Conservation (phyloP, 2,329 filamentous ascomycete species). For the Phaeosphaeria sp. region DNA sequence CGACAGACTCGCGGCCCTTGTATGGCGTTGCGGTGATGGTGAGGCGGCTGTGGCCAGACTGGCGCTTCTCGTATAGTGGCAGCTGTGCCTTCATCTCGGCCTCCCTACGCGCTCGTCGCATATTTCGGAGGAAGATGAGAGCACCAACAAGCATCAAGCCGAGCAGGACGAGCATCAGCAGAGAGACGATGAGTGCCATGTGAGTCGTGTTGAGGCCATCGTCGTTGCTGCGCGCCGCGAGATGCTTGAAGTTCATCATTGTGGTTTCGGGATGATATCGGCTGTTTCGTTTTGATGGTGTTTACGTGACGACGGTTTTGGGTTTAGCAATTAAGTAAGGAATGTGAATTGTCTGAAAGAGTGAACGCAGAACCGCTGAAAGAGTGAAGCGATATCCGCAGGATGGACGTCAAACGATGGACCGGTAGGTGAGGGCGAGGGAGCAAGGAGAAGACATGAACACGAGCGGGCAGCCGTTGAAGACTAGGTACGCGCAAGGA, state of each 20-base stretch:
- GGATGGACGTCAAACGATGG: conserved; percentile 33
- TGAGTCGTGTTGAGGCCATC: conserved; percentile 65
- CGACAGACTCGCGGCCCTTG: conserved; percentile 69
- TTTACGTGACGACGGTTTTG: conserved; percentile 1
- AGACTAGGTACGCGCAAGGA: conserved; percentile 15
- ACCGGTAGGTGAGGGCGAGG: conserved; percentile 20
- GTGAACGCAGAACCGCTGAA: conserved; percentile 63
- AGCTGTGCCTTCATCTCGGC: conserved; percentile 60
- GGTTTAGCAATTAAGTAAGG: conserved; percentile 33
- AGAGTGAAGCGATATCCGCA: conserved; percentile 66
- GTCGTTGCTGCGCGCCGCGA: conserved; percentile 57
- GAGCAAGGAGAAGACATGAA: conserved; percentile 11
- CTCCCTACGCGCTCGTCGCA: conserved; percentile 57
- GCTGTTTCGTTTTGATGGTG: conserved; percentile 11
- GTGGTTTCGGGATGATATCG: conserved; percentile 6
- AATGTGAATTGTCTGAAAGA: conserved; percentile 46
- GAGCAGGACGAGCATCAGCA: conserved; percentile 79
- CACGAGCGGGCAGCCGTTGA: conserved; percentile 2
- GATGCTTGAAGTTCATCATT: conserved; percentile 57
- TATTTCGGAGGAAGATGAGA: conserved; percentile 76
- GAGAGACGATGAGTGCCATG: conserved; percentile 78
- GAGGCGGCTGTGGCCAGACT: conserved; percentile 63
- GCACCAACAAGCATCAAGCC: conserved; percentile 71
- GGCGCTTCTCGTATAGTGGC: conserved; percentile 71
- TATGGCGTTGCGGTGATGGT: conserved; percentile 57